phyloP scores from a whole-genome alignment of 495 filamentous ascomycete genomes.

The Penicillium mononematosum region DNA sequence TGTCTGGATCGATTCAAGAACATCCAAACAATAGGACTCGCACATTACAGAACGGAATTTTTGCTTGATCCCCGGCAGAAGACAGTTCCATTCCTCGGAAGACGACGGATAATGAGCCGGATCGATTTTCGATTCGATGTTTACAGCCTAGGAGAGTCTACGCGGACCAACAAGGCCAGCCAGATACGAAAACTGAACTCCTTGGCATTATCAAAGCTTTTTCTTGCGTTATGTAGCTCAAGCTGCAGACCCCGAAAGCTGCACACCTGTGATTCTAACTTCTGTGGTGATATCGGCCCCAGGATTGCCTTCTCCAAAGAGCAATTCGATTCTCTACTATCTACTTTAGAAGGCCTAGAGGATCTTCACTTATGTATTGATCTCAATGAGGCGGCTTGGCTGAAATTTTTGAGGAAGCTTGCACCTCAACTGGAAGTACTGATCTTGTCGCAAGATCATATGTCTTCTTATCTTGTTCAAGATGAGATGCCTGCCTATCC shows the following conservation, averaged over 20 bases:
- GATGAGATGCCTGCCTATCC: conserved; percentile 2
- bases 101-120: conserved; percentile 10
- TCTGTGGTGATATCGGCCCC: conserved; percentile 13
- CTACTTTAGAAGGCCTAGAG: conserved; percentile 11
- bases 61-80: conserved; percentile 15
- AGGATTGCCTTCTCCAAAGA: conserved; percentile 15
- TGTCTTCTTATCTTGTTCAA: conserved; percentile 6
- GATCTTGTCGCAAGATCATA: conserved; percentile 12
- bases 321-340: conserved; percentile 13
- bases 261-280: conserved; percentile 10
- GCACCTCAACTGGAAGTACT: conserved; percentile 17
- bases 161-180: neutral
- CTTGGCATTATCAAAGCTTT: conserved; percentile 13
- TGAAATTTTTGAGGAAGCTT: conserved; percentile 11
- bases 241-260: conserved; percentile 15
- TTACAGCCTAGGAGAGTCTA: conserved; percentile 7
- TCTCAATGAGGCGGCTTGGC: conserved; percentile 13
- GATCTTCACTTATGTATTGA: conserved; percentile 16
- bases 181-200: conserved; percentile 14
- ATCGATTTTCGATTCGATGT: conserved; percentile 17
- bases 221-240: conserved; percentile 12
- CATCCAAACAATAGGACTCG: conserved; percentile 12
- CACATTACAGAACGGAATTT: conserved; percentile 16
- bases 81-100: conserved; percentile 15
- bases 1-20: conserved; percentile 13